Percentiles rank a stretch among this genome's conserved stretches.
Evolutionary conservation across 2,329 filamentous ascomycete species (phyloP).

Genomic region (Gaeumannomyces tritici): DNA sequence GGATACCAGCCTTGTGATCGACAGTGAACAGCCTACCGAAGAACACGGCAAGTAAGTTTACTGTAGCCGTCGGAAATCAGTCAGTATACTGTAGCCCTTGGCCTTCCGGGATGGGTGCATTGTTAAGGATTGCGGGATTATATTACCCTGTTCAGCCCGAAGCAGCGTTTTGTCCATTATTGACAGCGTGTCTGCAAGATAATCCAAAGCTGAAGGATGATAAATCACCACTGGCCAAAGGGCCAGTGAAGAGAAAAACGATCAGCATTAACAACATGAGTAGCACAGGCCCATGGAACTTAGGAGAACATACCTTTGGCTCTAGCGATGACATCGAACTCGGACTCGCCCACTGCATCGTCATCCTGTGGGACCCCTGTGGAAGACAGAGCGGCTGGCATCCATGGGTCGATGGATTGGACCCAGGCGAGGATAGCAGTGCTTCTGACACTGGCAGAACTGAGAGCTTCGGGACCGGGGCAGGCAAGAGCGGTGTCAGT

Average conservation of each 20-base stretch:
- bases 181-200: slow-evolving; percentile 43
- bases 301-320: slow-evolving; percentile 32
- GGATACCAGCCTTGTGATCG: slow-evolving; percentile 49
- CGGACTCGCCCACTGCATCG: slow-evolving; percentile 16
- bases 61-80: slow-evolving; percentile 7
- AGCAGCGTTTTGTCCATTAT: slow-evolving; percentile 34
- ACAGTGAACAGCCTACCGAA: slow-evolving; percentile 50
- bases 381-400: slow-evolving; percentile 13
- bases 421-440: slow-evolving; percentile 14
- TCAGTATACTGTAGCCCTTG: background rate
- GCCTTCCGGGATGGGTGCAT: background rate
- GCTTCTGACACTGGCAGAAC: slow-evolving; percentile 11
- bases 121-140: background rate
- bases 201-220: slow-evolving; percentile 37
- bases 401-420: slow-evolving; percentile 23
- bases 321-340: slow-evolving; percentile 39
- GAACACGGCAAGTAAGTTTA: slow-evolving; percentile 31
- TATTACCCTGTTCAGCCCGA: slow-evolving; percentile 38
- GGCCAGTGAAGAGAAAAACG: background rate
- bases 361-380: slow-evolving; percentile 5
- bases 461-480: slow-evolving; percentile 8
- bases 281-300: too few relatives aligned
- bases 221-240: background rate
- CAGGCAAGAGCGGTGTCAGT: background rate
- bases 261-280: background rate